Percentiles rank a stretch among this genome's conserved stretches.
Conservation (phyloP, 2,329 filamentous ascomycete species). For the Fusarium sambucinum region DNA sequence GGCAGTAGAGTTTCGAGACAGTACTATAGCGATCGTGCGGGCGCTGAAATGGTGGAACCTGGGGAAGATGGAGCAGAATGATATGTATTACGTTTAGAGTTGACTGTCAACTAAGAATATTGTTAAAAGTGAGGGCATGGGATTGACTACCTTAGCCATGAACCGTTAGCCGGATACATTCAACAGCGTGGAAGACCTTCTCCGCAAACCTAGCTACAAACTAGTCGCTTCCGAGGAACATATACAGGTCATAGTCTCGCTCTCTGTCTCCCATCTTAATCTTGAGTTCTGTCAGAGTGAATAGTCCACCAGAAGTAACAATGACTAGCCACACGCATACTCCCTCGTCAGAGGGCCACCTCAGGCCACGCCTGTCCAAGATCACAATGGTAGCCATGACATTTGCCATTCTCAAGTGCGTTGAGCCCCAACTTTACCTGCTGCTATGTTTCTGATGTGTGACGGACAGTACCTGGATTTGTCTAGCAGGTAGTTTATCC, state of each 20-base stretch:
- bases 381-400: slow-evolving; percentile 59
- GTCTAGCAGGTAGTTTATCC: slow-evolving; percentile 57
- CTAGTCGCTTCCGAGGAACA: background rate
- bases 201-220: background rate
- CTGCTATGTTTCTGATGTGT: slow-evolving; percentile 1
- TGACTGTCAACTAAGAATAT: background rate
- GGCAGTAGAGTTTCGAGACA: background rate
- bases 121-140: background rate
- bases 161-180: background rate
- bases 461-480: slow-evolving; percentile 46
- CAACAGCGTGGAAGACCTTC: background rate
- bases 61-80: no score
- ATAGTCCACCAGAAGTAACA: background rate
- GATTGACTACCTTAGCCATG: background rate
- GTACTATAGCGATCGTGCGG: background rate
- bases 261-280: background rate
- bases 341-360: slow-evolving; percentile 45
- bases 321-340: slow-evolving; percentile 15
- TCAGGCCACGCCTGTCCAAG: slow-evolving; percentile 55
- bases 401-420: slow-evolving; percentile 58
- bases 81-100: background rate
- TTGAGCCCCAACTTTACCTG: background rate
- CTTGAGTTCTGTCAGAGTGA: background rate
- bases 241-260: slow-evolving; percentile 14
- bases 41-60: background rate